Base-by-base conservation (phyloP, 1,284 basidiomycete species). In the Macrocystidia cucumis region DNA sequence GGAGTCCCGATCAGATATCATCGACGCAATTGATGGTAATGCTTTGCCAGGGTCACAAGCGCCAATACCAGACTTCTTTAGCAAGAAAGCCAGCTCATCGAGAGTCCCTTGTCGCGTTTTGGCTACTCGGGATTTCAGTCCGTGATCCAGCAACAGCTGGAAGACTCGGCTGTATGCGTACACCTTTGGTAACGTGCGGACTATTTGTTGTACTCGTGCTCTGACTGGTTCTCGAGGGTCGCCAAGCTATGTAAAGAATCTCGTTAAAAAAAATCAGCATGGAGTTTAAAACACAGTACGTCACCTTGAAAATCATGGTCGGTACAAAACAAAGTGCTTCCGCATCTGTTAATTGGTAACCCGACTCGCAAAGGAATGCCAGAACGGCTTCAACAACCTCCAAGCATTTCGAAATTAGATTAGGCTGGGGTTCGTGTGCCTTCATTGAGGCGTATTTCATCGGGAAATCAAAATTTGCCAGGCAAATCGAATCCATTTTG, bases 371-470 rank as follows among this genome's bases (percentile, higher is more conserved):
- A 50, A 85, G 67, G 55, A 82, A 90, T 22, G 77, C 68, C 13
- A 97, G 54, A 11, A 97, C 71, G 17, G 83, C 71, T 44, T 90
- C 86, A 16, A 95, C 70, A 17, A 91, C 76, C 43, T 98, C 96
- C 44, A 99, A 63, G 51, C 91, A 93, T 56, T 88, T 90, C 32
- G 89, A 78, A 7, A 85, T 74, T 16, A 98, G 67, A 52, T 91
- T 96, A 4, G 95, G 91, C 55, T 96, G 95, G 39, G 93, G 89
- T 56, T 96, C 90, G 45, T 95, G 82, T 26, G 87, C 72, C 44
- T 91, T 87, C 45, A 98, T 74, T 1, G 92, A 93, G 12, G 86
- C 75, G 50, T 98, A 99, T 69, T 98, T 98, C 54, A 98, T 67
- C 2, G 90, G 77, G 22, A 98, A 67, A 56, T 99, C 96, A 30